A percentile compares a stretch with the other conserved stretches of the same genome.
Conservation (phyloP, 192 early-diverging fungal genomes). For the Spinellus fusiger region DNA sequence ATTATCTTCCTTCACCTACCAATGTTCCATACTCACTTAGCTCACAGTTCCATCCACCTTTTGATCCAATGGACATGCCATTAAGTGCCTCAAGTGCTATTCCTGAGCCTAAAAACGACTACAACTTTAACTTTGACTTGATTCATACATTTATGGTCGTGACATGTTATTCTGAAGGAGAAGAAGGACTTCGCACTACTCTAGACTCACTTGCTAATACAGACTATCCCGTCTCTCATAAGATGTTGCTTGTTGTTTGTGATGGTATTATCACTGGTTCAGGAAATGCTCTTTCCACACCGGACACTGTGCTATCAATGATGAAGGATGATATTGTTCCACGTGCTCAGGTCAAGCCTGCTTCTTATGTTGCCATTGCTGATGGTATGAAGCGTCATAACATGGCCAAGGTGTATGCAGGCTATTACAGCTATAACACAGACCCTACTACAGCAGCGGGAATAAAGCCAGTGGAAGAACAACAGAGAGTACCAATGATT, state of each 20-base stretch:
- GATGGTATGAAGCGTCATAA: slow-evolving; percentile 86
- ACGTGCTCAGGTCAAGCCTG: slow-evolving; percentile 58
- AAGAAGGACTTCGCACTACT: slow-evolving; percentile 63
- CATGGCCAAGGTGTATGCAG: slow-evolving; percentile 89
- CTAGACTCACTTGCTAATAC: slow-evolving; percentile 73
- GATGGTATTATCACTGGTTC: slow-evolving; percentile 78
- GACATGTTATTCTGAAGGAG: slow-evolving; percentile 76
- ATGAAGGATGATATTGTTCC: slow-evolving; percentile 68
- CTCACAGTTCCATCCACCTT: slow-evolving; percentile 6
- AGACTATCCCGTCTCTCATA: slow-evolving; percentile 67
- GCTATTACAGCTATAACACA: slow-evolving; percentile 75
- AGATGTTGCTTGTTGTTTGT: slow-evolving; percentile 71
- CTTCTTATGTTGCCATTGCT: slow-evolving; percentile 84
- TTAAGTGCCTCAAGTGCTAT: slow-evolving; percentile 8
- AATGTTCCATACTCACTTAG: slow-evolving; percentile 6
- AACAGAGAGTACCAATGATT: slow-evolving; percentile 63
- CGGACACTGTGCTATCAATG: slow-evolving; percentile 72
- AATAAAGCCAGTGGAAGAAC: slow-evolving; percentile 34
- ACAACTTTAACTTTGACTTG: slow-evolving; percentile 49
- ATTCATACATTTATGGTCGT: slow-evolving; percentile 71
- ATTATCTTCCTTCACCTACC: neutral
- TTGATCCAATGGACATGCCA: neutral
- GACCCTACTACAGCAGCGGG: slow-evolving; percentile 17
- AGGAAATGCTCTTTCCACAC: slow-evolving; percentile 65
- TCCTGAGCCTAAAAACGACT: slow-evolving; percentile 25